Conservation (phyloP, 2,329 filamentous ascomycete species). For the Xylariaceae sp. region DNA sequence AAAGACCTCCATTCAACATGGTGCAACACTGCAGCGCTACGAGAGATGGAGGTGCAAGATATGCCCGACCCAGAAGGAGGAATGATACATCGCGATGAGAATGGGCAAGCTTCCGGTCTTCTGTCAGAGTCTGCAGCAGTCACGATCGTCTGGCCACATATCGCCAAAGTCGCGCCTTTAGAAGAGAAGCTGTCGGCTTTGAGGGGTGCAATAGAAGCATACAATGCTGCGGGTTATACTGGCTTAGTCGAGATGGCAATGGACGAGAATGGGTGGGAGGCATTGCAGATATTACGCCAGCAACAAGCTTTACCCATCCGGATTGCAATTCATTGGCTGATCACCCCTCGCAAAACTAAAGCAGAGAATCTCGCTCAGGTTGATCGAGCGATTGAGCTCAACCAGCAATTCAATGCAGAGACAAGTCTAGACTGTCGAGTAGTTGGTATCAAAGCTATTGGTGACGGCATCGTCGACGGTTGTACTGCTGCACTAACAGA, state of each 20-base stretch:
- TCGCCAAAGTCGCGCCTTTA: conserved; percentile 54
- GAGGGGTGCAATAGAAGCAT: conserved; percentile 53
- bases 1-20: conserved; percentile 63
- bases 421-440: conserved; percentile 54
- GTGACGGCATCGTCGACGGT: conserved; percentile 68
- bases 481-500: conserved; percentile 67
- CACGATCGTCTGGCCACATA: conserved; percentile 59
- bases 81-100: conserved; percentile 54
- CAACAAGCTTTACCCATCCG: conserved; percentile 49
- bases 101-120: conserved; percentile 55
- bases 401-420: conserved; percentile 49
- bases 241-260: conserved; percentile 65
- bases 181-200: conserved; percentile 55
- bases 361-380: conserved; percentile 56
- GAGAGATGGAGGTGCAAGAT: conserved; percentile 54
- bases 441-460: conserved; percentile 68
- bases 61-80: conserved; percentile 58
- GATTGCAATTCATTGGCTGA: conserved; percentile 62
- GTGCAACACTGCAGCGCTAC: conserved; percentile 58
- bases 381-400: conserved; percentile 56
- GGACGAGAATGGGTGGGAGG: conserved; percentile 61
- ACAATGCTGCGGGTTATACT: conserved; percentile 58
- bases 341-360: conserved; percentile 52
- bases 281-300: conserved; percentile 49
- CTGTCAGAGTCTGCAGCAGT: conserved; percentile 60